Base-by-base conservation (phyloP, 2,329 filamentous ascomycete genomes). In the Fusarium paranaense region DNA sequence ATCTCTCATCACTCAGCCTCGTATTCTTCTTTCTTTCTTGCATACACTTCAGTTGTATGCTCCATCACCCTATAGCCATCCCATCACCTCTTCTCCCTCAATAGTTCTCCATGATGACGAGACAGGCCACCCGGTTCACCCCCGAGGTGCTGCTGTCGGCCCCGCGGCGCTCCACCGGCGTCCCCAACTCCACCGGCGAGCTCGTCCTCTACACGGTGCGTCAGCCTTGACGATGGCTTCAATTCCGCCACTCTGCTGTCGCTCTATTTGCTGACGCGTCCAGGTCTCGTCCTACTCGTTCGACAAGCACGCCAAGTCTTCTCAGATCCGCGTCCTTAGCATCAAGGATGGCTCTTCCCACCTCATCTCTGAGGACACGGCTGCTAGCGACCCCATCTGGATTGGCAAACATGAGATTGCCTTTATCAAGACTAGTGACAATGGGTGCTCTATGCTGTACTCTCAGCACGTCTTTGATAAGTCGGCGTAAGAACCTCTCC, bases 211-310 rank as follows among this genome's bases (percentile, higher is more conserved):
- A 92, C 79, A 90, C 90, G 47, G 89, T 91, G 76, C 75, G 83
- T 76, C 22, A 14, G 42, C 50, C 60, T 38, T 38, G 45, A 16
- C 54, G 33, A 67, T 57, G 37, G 38, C 59, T 38, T 64, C 68
- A 69, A 61, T 59, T 65, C 14, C 20, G 52, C 14, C 20, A 6
- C 2, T 57, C 22, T 16, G 9, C 22, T 6, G 16, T 27, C 22
- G 9, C 22, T 16, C 8, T 27, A 10, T 4, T 30, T 56, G 13
- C 61, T 71, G 22, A 75, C 14, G 32, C 20, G 38, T 14, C 8
- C 14, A 91, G 81, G 86, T 91, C 18, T 94, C 93, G 1, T 90
- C 92, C 2, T 98, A 97, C 82, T 95, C 91, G 6, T 98, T 98
- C 82, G 87, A 93, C 42, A 87, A 90, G 1, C 94, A 97, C 80